Evolutionary conservation across 2,329 filamentous ascomycete species (phyloP).

Genomic region (Trichothecium sympodiale): DNA sequence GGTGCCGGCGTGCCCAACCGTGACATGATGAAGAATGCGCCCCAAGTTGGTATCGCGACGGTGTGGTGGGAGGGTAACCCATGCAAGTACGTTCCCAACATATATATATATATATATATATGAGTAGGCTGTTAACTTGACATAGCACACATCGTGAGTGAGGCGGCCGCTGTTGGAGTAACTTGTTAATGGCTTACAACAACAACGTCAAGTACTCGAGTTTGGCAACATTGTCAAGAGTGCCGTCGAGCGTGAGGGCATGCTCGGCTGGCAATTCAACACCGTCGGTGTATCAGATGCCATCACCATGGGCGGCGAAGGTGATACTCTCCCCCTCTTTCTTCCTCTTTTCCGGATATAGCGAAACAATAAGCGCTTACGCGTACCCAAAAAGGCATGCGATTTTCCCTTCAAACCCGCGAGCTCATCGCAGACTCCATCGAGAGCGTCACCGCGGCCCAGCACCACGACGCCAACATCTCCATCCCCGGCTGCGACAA

Average conservation of each 20-base stretch:
- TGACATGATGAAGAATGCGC: constrained; percentile 78
- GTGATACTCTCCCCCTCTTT: constrained; percentile 27
- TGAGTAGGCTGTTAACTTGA: background rate
- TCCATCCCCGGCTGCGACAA: constrained; percentile 92
- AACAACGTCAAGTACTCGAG: constrained; percentile 52
- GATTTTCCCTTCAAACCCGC: constrained; percentile 80
- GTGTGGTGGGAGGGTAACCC: constrained; percentile 98
- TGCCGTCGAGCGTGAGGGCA: constrained; percentile 66
- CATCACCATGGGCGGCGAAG: constrained; percentile 92
- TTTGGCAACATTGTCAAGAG: constrained; percentile 82
- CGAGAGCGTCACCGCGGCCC: constrained; percentile 84
- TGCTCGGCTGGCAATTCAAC: constrained; percentile 93
- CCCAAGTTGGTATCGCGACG: constrained; percentile 81
- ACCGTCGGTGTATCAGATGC: constrained; percentile 82
- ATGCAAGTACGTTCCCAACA: constrained; percentile 71
- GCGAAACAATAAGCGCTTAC: background rate
- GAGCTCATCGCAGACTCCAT: constrained; percentile 93
- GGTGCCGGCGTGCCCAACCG: constrained; percentile 77
- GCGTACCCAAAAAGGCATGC: too few species aligned
- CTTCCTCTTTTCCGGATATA: background rate
- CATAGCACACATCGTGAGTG: constrained; percentile 30
- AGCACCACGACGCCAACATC: constrained; percentile 88
- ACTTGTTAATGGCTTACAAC: too few species aligned
- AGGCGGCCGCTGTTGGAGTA: background rate
- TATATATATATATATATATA: background rate